Base-by-base conservation (phyloP, 345 rosid genomes). In the Populus euphratica region DNA sequence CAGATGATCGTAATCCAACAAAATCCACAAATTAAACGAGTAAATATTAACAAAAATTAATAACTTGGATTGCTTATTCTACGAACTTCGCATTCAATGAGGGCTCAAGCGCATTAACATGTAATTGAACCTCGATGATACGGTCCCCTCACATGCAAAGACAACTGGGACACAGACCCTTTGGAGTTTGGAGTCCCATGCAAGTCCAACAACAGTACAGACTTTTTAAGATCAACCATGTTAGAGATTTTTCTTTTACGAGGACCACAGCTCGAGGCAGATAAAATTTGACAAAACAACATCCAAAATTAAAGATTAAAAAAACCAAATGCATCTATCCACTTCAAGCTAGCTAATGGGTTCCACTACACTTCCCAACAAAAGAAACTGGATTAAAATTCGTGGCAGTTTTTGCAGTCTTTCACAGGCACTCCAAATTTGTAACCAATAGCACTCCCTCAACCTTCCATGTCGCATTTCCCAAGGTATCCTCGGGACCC, bases 391-490 rank as follows among this genome's bases (percentile, higher is more conserved):
- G 12, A 2, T 41, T 41, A 10, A 41, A 21, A 49, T 9, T n/a
- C 44, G 2, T 12, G 9, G 69, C 41, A 36, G 27, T 44, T 18
- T 14, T 33, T 70, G 82, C 84, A 76, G 86, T 78, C 81, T 70
- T 77, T 59, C 20, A 11, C 81, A 79, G 83, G 65, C 78, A 66
- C 49, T 78, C 59, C 21, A 21, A 70, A 68, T 75, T 66, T 76
- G 79, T 23, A 69, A 2, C 75, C 82, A 43, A 78, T 81, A 2
- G 56, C 54, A 71, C 64, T 72, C 74, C 71, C 12, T n/a, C 65
- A 38, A 10, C 12, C 63, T 65, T 49, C 72, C 21, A 20, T 52
- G 68, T 47, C 79, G 62, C 83, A 76, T 63, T 54, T 67, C 72
- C 69, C 78, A 56, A 77, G 10, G 79, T 39, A 4, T 47, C 29